Base-by-base conservation (phyloP, 768 basidiomycete species). In the Mycena capillaripes region DNA sequence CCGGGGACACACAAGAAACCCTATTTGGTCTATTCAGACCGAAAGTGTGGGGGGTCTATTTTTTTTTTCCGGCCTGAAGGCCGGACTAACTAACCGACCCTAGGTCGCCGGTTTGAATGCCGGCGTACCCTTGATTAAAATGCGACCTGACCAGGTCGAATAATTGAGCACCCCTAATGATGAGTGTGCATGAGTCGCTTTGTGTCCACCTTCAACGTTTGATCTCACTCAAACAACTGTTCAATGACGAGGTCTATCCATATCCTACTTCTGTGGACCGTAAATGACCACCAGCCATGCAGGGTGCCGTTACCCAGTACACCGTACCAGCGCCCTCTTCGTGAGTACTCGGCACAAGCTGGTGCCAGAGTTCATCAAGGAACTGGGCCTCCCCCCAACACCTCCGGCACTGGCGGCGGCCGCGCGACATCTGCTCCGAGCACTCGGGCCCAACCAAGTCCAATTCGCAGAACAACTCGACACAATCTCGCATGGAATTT, bases 381-480 rank as follows among this genome's bases (percentile, higher is more conserved):
- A 66, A 27, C 65, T 66, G 55, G 30, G 14, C 14, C 55, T 66
- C 10, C 65, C 53, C 23, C 27, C n/a, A 1, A 32, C 29, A 66
- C 65, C 21, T 21, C 29, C 21, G 44, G 32, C 6, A 66, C 65
- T 9, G 40, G 4, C 53, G 65, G 3, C 55, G 55, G 16, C 55
- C 65, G 9, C 9, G 4, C 29, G 65, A 66, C 40, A 23, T 66
- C 42, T 66, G 65, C 55, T 30, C 65, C 11, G 27, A 17, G 32
- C 65, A 66, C 42, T 56, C 12, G 65, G 65, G 21, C 2, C 27
- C 38, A 19, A 32, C n/a, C 8, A 44, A n/a, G n/a, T n/a, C n/a
- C n/a, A n/a, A n/a, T n/a, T n/a, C n/a, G n/a, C 65, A 66, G n/a
- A 57, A 66, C 30, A 57, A 66, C 4, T 56, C 53, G 7, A 66